A percentile compares a stretch with the other conserved stretches of the same genome.
These are phyloP conservation scores for Eurotiales sp. DNA, from an alignment of 2,329 filamentous ascomycete species.

Conservation along the genomic window DNA sequence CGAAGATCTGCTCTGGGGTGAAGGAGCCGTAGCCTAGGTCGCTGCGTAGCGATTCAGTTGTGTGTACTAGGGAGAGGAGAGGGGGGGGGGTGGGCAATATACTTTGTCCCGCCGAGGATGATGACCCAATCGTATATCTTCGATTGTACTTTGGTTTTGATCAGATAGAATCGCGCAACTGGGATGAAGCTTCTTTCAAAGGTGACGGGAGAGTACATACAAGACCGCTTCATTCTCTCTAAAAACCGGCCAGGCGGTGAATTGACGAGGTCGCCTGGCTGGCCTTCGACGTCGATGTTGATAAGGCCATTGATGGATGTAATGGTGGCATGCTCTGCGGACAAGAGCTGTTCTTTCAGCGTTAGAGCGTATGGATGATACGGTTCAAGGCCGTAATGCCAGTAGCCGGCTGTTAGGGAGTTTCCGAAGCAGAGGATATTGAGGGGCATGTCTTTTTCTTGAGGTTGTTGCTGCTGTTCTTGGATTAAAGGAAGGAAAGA, in stretches of 20 bases:
- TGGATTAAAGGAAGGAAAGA: too few relatives aligned
- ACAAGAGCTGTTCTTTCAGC: conserved; percentile 48
- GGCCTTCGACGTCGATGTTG: conserved; percentile 45
- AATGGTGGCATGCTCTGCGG: conserved; percentile 5
- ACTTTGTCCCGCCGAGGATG: conserved; percentile 62
- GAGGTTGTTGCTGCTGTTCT: background rate
- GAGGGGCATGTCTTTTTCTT: background rate
- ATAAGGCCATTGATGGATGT: conserved; percentile 30
- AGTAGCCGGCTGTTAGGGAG: conserved; percentile 60
- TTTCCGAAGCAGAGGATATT: conserved; percentile 61
- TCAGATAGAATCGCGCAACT: too few relatives aligned
- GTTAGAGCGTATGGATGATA: conserved; percentile 52
- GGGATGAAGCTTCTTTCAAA: too few relatives aligned
- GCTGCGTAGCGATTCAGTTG: too few relatives aligned
- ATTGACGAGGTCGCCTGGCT: conserved; percentile 50
- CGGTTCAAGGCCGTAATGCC: conserved; percentile 36
- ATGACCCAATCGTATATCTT: conserved; percentile 58
- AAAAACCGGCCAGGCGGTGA: conserved; percentile 27
- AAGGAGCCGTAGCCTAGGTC: conserved; percentile 47
- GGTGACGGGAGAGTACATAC: too few relatives aligned
- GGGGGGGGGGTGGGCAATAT: too few relatives aligned
- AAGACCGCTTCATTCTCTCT: conserved; percentile 27
- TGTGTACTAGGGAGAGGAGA: background rate
- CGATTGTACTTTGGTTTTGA: background rate
- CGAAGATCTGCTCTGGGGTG: conserved; percentile 43